Evolutionary conservation across 1,139 yeast genomes (phyloP).

Genomic region (Hyphopichia buzzinii): DNA sequence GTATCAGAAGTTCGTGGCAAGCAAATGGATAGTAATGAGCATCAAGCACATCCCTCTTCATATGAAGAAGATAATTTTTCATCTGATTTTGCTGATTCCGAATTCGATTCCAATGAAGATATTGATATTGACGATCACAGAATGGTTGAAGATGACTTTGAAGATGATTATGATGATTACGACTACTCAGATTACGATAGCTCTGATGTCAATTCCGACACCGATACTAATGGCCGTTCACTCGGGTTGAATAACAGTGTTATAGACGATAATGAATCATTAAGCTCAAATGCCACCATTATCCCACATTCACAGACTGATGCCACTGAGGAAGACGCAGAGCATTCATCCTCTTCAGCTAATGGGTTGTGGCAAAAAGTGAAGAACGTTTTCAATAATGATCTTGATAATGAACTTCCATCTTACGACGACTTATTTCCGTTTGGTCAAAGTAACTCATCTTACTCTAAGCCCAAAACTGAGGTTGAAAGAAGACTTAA

Average conservation of each 20-base stretch:
- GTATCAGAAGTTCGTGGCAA: constrained; percentile 8
- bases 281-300: constrained; percentile 12
- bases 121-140: constrained; percentile 5
- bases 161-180: constrained; percentile 16
- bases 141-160: constrained; percentile 26
- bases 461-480: constrained; percentile 32
- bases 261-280: constrained; percentile 8
- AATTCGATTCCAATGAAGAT: constrained; percentile 29
- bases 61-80: constrained; percentile 2
- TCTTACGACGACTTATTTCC: constrained; percentile 85
- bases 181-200: constrained; percentile 21
- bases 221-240: constrained; percentile 5
- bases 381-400: constrained; percentile 52
- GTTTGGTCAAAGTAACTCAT: constrained; percentile 38
- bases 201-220: constrained; percentile 19
- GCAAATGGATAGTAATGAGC: constrained; percentile 11
- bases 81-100: constrained; percentile 41
- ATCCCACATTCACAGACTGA: constrained; percentile 5
- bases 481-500: constrained; percentile 34
- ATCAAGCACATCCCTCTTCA: constrained; percentile 7
- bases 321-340: constrained; percentile 8
- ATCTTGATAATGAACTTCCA: constrained; percentile 48
- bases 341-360: constrained; percentile 10
- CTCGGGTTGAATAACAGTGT: background rate
- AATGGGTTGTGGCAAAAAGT: constrained; percentile 60